A percentile compares a stretch with the other conserved stretches of the same genome.
Conservation (phyloP, 208 protist genomes). For the Crithidia expoeki region DNA sequence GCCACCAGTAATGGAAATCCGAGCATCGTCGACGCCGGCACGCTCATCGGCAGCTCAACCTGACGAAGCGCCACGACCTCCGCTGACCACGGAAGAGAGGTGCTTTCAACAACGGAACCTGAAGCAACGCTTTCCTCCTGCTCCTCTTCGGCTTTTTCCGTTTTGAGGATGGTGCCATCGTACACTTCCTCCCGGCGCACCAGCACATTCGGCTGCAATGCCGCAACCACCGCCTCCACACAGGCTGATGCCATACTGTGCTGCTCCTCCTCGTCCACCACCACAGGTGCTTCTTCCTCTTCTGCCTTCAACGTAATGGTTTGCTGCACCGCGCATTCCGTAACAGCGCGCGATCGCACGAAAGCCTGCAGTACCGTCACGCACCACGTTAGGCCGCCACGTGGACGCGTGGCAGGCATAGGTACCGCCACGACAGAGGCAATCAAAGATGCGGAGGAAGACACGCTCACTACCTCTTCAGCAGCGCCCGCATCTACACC, state of each 20-base stretch:
- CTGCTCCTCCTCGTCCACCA: neutral
- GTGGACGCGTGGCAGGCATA: neutral
- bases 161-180: neutral
- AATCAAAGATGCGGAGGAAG: neutral
- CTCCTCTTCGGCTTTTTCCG: neutral
- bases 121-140: neutral
- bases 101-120: neutral
- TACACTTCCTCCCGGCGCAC: constrained; percentile 5
- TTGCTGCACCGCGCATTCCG: neutral
- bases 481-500: too few relatives aligned
- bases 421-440: neutral
- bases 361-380: neutral
- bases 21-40: neutral
- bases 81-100: neutral
- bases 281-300: neutral
- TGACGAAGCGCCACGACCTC: neutral
- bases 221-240: neutral
- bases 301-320: neutral
- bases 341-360: neutral
- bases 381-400: constrained; percentile 8
- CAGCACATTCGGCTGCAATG: neutral
- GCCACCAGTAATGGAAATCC: neutral
- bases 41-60: neutral
- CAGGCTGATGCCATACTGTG: neutral
- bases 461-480: neutral